Percentiles rank a stretch among this genome's conserved stretches.
phyloP scores from a whole-genome alignment of 495 filamentous ascomycete genomes.

The Lophiostoma macrostomum region DNA sequence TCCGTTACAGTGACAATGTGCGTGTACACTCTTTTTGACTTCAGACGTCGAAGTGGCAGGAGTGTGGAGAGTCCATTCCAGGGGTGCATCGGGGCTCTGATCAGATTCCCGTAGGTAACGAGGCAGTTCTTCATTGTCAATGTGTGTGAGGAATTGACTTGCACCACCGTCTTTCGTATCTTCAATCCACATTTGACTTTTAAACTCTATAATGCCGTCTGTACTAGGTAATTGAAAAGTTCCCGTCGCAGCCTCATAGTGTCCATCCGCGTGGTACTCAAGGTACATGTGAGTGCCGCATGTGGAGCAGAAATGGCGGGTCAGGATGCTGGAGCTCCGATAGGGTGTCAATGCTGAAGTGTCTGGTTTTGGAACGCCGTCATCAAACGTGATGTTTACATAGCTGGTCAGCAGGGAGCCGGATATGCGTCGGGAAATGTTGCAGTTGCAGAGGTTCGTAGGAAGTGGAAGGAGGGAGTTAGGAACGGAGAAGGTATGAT shows the following conservation, averaged over 20 bases:
- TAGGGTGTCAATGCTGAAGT: constrained; percentile 49
- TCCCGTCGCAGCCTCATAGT: constrained; percentile 46
- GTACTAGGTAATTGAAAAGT: constrained; percentile 38
- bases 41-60: neutral
- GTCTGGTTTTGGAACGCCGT: constrained; percentile 27
- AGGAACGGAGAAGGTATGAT: constrained; percentile 45
- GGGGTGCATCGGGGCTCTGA: constrained; percentile 27
- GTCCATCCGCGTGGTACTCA: constrained; percentile 15
- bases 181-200: constrained; percentile 48
- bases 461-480: constrained; percentile 36
- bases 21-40: constrained; percentile 33
- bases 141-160: constrained; percentile 46
- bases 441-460: constrained; percentile 61
- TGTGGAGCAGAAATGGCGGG: constrained; percentile 64
- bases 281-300: constrained; percentile 65
- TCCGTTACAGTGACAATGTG: constrained; percentile 46
- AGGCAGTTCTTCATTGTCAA: constrained; percentile 22
- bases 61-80: constrained; percentile 24
- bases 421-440: constrained; percentile 55
- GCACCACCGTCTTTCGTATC: constrained; percentile 60
- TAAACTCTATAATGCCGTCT: constrained; percentile 42
- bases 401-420: constrained; percentile 59
- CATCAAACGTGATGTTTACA: constrained; percentile 40
- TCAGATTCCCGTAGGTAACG: constrained; percentile 25
- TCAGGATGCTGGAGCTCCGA: constrained; percentile 45